Evolutionary conservation across 1,284 basidiomycete species (phyloP).

Genomic region (Fomitopsis betulina): DNA sequence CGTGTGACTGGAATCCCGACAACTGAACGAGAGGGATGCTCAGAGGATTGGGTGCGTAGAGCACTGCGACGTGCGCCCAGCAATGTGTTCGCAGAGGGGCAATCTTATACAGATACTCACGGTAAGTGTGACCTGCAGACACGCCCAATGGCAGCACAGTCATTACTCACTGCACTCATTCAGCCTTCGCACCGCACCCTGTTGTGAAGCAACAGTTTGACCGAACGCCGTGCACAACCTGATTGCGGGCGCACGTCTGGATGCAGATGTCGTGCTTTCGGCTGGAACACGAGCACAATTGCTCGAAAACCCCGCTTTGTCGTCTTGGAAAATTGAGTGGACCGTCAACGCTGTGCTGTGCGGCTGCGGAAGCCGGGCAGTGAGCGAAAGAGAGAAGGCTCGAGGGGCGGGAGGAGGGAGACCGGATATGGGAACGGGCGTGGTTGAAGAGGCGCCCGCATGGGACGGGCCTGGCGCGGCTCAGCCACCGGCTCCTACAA

Average conservation of each 20-base stretch:
- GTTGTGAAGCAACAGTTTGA: background rate
- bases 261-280: background rate
- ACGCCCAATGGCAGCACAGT: background rate
- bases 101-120: background rate
- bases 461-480: background rate
- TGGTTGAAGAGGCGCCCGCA: background rate
- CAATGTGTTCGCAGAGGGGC: background rate
- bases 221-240: background rate
- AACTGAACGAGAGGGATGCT: background rate
- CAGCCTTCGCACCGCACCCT: background rate
- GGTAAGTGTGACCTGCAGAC: background rate
- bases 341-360: background rate
- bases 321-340: background rate
- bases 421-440: background rate
- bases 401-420: background rate
- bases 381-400: background rate
- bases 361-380: background rate
- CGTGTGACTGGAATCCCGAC: background rate
- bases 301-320: background rate
- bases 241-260: background rate
- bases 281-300: background rate
- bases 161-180: background rate
- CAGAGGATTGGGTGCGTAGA: background rate
- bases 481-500: constrained; percentile 3
- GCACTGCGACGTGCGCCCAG: background rate